phyloP scores from a whole-genome alignment of 805 yeast species.

The Saccharomyces mikatae region DNA sequence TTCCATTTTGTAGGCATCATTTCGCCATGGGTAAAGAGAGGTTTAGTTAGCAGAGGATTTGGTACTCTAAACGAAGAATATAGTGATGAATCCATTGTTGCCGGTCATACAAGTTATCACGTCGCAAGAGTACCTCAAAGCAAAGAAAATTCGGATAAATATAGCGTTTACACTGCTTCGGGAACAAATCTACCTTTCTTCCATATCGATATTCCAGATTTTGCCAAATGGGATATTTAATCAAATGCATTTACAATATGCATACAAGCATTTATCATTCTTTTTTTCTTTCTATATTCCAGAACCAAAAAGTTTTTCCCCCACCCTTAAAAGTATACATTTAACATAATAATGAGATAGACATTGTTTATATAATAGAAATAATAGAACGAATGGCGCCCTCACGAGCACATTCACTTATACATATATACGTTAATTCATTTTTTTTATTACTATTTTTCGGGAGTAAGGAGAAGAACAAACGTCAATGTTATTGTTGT shows the following conservation, averaged over 20 bases:
- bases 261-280: no score
- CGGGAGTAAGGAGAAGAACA: neutral
- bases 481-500: neutral
- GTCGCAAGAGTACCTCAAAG: slow-evolving; percentile 16
- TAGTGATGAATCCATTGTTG: slow-evolving; percentile 28
- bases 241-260: neutral
- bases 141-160: slow-evolving; percentile 7
- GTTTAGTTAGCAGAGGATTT: slow-evolving; percentile 67
- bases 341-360: neutral
- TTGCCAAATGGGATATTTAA: slow-evolving; percentile 25
- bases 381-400: neutral
- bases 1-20: slow-evolving; percentile 81
- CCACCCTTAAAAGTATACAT: neutral
- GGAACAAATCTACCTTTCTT: slow-evolving; percentile 31
- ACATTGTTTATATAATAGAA: neutral
- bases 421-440: neutral
- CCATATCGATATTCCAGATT: slow-evolving; percentile 32
- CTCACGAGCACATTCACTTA: neutral
- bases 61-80: slow-evolving; percentile 45
- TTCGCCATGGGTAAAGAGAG: slow-evolving; percentile 81
- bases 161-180: slow-evolving; percentile 19
- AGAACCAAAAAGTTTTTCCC: neutral
- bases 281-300: neutral
- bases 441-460: neutral
- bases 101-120: slow-evolving; percentile 29